Conservation (phyloP, 306 rosid genomes). For the Hylodesmum podocarpum region DNA sequence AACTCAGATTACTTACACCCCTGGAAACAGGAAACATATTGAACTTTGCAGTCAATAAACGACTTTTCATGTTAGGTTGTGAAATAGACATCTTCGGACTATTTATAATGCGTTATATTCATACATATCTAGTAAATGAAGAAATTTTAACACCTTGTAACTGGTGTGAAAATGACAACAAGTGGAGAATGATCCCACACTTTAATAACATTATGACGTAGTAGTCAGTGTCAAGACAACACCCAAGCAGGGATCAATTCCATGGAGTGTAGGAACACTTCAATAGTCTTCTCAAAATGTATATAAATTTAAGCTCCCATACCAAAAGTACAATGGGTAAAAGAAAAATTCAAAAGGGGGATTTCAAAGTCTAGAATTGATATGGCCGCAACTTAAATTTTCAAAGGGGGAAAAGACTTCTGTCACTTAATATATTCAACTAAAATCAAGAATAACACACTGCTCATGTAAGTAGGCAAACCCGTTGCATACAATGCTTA, state of each 20-base stretch:
- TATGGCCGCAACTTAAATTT: not conserved
- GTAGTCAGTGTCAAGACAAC: too few species aligned
- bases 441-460: not conserved
- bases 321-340: not conserved
- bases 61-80: too few species aligned
- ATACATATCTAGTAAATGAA: too few species aligned
- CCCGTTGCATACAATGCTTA: not conserved
- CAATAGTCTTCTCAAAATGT: not conserved
- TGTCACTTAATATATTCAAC: not conserved
- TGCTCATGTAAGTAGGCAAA: not conserved
- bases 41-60: too few species aligned
- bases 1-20: too few species aligned
- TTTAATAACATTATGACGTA: not conserved
- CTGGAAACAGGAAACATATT: too few species aligned
- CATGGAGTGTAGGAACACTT: not conserved
- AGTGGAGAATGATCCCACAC: not conserved
- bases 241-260: not conserved
- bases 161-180: too few species aligned
- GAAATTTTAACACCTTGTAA: not conserved
- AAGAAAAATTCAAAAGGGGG: not conserved
- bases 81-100: too few species aligned
- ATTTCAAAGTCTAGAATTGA: slow-evolving; percentile 2
- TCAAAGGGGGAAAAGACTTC: not conserved
- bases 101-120: too few species aligned
- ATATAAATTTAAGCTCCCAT: not conserved